phyloP scores from a whole-genome alignment of 2,329 filamentous ascomycete genomes.

The Pezicula radicicola region DNA sequence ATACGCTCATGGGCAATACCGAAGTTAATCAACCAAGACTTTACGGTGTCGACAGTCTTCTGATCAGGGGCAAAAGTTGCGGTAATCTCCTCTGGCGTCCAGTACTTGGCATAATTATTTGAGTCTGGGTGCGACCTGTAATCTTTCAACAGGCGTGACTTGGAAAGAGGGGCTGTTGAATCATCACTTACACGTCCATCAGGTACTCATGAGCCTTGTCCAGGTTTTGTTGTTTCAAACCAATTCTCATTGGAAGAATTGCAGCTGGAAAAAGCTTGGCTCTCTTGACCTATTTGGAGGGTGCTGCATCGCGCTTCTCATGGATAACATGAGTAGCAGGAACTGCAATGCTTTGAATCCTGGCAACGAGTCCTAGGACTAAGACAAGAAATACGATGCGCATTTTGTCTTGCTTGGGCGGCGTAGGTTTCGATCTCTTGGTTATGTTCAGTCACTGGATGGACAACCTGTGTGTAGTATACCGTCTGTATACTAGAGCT shows the following conservation, averaged over 20 bases:
- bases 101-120: constrained; percentile 31
- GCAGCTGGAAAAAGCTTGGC: constrained; percentile 16
- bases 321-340: constrained; percentile 17
- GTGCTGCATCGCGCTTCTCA: constrained; percentile 16
- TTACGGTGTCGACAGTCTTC: constrained; percentile 29
- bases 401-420: too few relatives aligned
- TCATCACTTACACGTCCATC: constrained; percentile 21
- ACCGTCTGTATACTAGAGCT: too few relatives aligned
- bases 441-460: too few relatives aligned
- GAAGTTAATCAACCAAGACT: constrained; percentile 29
- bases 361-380: constrained; percentile 1
- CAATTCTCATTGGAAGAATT: constrained; percentile 22
- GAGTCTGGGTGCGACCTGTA: constrained; percentile 20
- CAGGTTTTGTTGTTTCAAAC: constrained; percentile 19
- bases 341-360: constrained; percentile 3
- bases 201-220: constrained; percentile 19
- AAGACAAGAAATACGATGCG: not conserved
- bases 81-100: constrained; percentile 27
- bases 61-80: constrained; percentile 29
- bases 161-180: not conserved
- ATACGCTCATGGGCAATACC: constrained; percentile 28
- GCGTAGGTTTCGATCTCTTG: too few relatives aligned
- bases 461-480: too few relatives aligned
- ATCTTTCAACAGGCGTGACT: not conserved
- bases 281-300: constrained; percentile 19